Base-by-base conservation (phyloP, 1,284 basidiomycete species). In the Xanthoconium separans region DNA sequence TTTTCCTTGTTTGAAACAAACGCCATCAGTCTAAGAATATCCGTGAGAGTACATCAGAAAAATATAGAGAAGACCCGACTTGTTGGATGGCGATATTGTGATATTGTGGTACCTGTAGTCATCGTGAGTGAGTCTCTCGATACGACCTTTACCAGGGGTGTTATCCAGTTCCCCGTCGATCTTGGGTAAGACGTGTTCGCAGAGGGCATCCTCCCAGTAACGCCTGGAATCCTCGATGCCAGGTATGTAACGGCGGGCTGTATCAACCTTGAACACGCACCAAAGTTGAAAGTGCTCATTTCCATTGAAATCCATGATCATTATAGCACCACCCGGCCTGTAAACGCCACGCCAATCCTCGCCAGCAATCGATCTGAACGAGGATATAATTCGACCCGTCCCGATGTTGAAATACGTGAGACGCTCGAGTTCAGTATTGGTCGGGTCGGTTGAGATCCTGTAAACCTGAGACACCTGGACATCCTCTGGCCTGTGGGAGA, bases 251-350 rank as follows among this genome's bases (percentile, higher is more conserved):
- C 24, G 24, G 6, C 24, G 24, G 6, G 6, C 24, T 24, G 24
- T 24, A 6, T 24, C 6, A 24, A 24, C 24, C 24, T 24, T 24
- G 13, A 3, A 24, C 24, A 60, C 61, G 27, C 54, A 71, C 72
- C 72, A 73, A 27, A 73, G 64, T n/a, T 75, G 73, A 54, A 73
- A 75, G 20, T 69, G 64, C 34, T 73, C 72, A 41, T 74, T 74
- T 33, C 73, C 73, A 36, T 71, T 67, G 16, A 73, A 60, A 46
- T 75, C 73, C 72, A 75, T 75, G 5, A 58, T 53, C 62, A 75
- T 66, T 40, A 75, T 60, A 3, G 73, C 65, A 16, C 73, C 72
- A n/a, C 72, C 72, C 16, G 62, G 46, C 36, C 73, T 65, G 52
- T 60, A 66, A 22, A 61, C 54, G 3, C 73, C 71, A 39, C 70